Evolutionary conservation across 1,139 yeast genomes (phyloP), one percentile per base, ranked within the genome.

Genomic region (Suhomyces anneliseae): DNA sequence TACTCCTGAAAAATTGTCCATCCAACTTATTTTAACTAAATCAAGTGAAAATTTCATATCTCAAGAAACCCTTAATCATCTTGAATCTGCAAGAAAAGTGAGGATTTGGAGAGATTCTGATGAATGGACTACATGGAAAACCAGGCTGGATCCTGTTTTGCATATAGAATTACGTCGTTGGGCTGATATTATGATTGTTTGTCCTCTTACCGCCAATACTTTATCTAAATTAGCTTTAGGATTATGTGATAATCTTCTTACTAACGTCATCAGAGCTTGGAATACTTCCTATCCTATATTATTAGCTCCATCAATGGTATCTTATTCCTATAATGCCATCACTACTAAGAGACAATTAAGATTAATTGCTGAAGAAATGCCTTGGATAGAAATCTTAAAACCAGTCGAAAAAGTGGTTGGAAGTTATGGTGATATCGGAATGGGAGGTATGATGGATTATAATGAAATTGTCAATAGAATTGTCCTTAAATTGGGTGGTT

Each of bases 391-490:
- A 58, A 78, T 90, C 26, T 72, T 92, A 57, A 87, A 85, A 62
- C 98, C 98, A 0, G 90, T 89, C 4, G 98, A 92, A 63, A 92
- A 92, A 64, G 96, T 92, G 8, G 87, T 88, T 49, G 95, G 96
- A 29, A 83, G 90, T 45, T 90, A 89, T 66, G 97, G 98, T 49
- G 97, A 90, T 60, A 90, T 92, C 52, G 97, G 97, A 33, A 88
- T 87, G 92, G 93, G 95, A 36, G 95, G 95, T 47, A 87, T 87
- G 95, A 83, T 86, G 85, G 93, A 87, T 60, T 85, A 87, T 80
- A 88, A 89, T 66, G 97, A 90, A 66, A 86, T 92, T 56, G 96
- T 90, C 29, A 93, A 90, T 60, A 83, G 81, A 60, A 81, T 89
- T 51, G 96, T 89, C 3, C 73, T 85, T 64, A 87, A 89, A 60